These are phyloP conservation scores for Podaxis sp. DNA, from an alignment of 768 basidiomycete genomes.

Conservation along the genomic window DNA sequence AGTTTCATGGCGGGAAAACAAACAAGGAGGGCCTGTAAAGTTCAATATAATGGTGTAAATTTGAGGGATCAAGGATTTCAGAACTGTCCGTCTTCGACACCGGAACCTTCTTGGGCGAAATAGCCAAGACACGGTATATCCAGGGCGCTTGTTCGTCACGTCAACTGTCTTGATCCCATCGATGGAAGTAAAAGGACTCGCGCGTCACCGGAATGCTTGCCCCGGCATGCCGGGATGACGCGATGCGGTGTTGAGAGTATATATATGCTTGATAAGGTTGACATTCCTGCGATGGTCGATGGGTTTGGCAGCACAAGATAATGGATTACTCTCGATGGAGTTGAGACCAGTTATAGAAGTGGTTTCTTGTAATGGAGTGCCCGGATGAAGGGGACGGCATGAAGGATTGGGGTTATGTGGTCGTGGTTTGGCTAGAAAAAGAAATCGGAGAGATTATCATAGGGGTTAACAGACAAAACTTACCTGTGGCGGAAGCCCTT, in stretches of 20 bases:
- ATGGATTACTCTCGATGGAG: constrained; percentile 38
- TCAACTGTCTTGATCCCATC: not conserved
- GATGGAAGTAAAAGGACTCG: constrained; percentile 23
- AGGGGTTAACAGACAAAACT: constrained; percentile 13
- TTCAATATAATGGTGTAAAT: not conserved
- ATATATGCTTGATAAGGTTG: constrained; percentile 29
- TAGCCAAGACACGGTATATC: constrained; percentile 38
- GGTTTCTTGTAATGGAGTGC: constrained; percentile 25
- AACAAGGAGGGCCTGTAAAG: not conserved
- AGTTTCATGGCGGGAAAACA: not conserved
- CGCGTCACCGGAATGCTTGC: constrained; percentile 36
- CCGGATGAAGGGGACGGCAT: constrained; percentile 36
- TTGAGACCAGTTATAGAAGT: constrained; percentile 41
- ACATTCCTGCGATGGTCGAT: constrained; percentile 32
- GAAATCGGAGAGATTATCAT: not conserved
- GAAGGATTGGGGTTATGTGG: constrained; percentile 43
- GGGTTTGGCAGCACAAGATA: constrained; percentile 32
- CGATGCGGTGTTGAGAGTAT: constrained; percentile 39
- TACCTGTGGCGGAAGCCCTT: constrained; percentile 41
- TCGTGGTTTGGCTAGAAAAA: constrained; percentile 35
- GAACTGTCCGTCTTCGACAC: constrained; percentile 20
- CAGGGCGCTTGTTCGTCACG: constrained; percentile 31
- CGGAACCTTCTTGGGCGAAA: constrained; percentile 19
- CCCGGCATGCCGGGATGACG: constrained; percentile 42
- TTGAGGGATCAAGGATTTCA: not conserved